These are phyloP conservation scores for Exophiala mesophila DNA, from an alignment of 2,329 filamentous ascomycete genomes.

Conservation along the genomic window DNA sequence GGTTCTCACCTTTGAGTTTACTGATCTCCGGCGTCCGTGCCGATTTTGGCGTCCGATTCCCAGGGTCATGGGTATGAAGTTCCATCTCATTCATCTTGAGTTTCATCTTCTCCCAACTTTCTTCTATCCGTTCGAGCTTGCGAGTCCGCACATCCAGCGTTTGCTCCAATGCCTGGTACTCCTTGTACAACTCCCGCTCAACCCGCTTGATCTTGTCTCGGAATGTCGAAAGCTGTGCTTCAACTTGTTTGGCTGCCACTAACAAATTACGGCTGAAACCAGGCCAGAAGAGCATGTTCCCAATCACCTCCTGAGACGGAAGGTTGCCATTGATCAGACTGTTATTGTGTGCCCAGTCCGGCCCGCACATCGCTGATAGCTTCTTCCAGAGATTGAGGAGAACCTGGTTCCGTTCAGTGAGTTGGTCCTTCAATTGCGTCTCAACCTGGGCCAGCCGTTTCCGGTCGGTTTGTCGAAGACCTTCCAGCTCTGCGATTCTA, in stretches of 20 bases:
- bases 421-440: constrained; percentile 75
- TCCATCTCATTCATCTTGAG: constrained; percentile 25
- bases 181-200: constrained; percentile 85
- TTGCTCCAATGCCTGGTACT: constrained; percentile 81
- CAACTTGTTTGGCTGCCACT: constrained; percentile 79
- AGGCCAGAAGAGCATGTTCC: constrained; percentile 67
- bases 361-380: constrained; percentile 77
- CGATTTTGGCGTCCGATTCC: constrained; percentile 16
- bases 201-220: constrained; percentile 73
- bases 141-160: constrained; percentile 74
- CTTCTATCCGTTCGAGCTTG: constrained; percentile 82
- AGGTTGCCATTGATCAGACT: constrained; percentile 82
- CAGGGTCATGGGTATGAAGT: constrained; percentile 11
- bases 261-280: constrained; percentile 88
- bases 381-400: constrained; percentile 87
- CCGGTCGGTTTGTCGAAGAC: constrained; percentile 69
- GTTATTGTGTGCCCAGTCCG: constrained; percentile 88
- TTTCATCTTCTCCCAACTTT: constrained; percentile 62
- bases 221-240: constrained; percentile 72
- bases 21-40: constrained; percentile 49
- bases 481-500: constrained; percentile 80
- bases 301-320: constrained; percentile 78
- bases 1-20: constrained; percentile 57
- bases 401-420: constrained; percentile 82
- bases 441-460: constrained; percentile 72